phyloP scores from a whole-genome alignment of 176 grass and related monocot genomes.

The Poa annua region DNA sequence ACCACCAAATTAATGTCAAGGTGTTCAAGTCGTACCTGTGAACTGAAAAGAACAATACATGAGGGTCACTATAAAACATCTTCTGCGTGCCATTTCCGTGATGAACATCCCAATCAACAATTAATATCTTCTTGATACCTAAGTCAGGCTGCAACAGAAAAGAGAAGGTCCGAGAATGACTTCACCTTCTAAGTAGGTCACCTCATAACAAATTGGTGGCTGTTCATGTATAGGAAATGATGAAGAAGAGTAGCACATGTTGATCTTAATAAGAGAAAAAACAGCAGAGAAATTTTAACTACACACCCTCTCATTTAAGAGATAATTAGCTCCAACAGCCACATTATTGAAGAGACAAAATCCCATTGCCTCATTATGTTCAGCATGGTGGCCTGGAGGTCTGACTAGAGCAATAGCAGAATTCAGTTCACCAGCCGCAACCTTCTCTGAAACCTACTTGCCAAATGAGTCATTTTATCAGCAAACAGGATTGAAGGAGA shows the following conservation, averaged over 20 bases:
- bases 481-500: neutral
- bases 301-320: conserved; percentile 84
- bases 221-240: neutral
- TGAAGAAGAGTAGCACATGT: conserved; percentile 1
- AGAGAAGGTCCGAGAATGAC: conserved; percentile 11
- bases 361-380: conserved; percentile 87
- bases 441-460: conserved; percentile 87
- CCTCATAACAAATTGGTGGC: neutral
- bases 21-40: conserved; percentile 61
- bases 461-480: conserved; percentile 17
- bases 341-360: conserved; percentile 99
- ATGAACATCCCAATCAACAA: conserved; percentile 99
- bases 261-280: conserved; percentile 25
- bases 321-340: conserved; percentile 80
- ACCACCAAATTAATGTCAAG: conserved; percentile 21
- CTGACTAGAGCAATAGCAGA: conserved; percentile 93
- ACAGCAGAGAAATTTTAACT: conserved; percentile 22
- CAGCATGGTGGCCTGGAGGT: conserved; percentile 97
- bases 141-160: conserved; percentile 74
- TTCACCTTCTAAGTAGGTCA: neutral
- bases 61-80: conserved; percentile 84
- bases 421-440: conserved; percentile 72
- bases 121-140: conserved; percentile 91
- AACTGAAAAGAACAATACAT: conserved; percentile 95
- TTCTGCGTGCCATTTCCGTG: conserved; percentile 97